These are phyloP conservation scores for Senna tora DNA, from an alignment of 306 rosid genomes.

Conservation along the genomic window DNA sequence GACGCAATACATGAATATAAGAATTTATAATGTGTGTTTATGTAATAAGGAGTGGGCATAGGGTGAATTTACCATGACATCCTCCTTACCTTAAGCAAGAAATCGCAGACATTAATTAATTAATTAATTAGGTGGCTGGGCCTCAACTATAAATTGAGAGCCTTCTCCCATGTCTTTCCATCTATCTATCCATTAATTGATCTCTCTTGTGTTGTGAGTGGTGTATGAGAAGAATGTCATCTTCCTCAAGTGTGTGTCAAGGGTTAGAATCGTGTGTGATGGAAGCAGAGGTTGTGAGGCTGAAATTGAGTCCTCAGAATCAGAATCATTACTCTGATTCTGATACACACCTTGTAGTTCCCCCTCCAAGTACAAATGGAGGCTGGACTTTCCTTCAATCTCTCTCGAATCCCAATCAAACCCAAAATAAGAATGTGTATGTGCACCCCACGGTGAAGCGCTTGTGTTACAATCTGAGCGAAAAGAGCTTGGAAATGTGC, in stretches of 20 bases:
- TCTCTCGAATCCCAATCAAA: slow-evolving; percentile 26
- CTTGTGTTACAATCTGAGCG: slow-evolving; percentile 52
- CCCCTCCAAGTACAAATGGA: neutral
- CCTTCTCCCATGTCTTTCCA: slow-evolving; percentile 10
- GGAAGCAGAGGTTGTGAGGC: slow-evolving; percentile 45
- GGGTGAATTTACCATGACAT: neutral
- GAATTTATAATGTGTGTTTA: no score
- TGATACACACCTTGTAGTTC: neutral
- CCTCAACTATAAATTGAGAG: slow-evolving; percentile 56
- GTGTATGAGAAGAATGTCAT: slow-evolving; percentile 37
- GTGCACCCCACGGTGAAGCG: slow-evolving; percentile 57
- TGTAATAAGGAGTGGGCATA: slow-evolving; percentile 19
- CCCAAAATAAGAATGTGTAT: slow-evolving; percentile 44
- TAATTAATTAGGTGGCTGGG: no score
- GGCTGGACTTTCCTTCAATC: slow-evolving; percentile 59
- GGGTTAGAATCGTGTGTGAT: slow-evolving; percentile 53
- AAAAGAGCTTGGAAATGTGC: slow-evolving; percentile 74
- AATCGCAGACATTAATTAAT: no score
- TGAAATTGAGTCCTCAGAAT: slow-evolving; percentile 46
- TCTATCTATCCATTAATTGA: neutral
- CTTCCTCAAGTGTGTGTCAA: slow-evolving; percentile 52
- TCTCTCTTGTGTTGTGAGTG: no score
- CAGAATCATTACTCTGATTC: neutral
- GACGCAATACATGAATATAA: no score
- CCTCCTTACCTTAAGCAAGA: no score